Conservation (phyloP, 495 filamentous ascomycete species). For the Oleoguttula mirabilis region DNA sequence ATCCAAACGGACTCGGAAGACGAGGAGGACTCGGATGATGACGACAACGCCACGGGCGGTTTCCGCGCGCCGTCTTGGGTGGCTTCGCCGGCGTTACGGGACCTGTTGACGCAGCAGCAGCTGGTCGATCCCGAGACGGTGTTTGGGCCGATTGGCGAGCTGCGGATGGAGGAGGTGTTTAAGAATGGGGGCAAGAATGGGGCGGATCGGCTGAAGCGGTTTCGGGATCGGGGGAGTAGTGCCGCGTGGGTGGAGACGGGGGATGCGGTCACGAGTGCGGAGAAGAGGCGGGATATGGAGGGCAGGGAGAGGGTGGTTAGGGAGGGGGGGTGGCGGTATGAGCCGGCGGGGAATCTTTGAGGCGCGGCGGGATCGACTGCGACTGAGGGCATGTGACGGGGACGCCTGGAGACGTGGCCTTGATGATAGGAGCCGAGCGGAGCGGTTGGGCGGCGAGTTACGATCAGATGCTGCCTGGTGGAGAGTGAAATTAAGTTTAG, state of each 20-base stretch:
- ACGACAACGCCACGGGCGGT: slow-evolving; percentile 22
- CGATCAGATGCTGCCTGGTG: too few relatives aligned
- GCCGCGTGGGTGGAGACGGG: slow-evolving; percentile 70
- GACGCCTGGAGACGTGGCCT: too few relatives aligned
- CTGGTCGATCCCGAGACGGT: slow-evolving; percentile 71
- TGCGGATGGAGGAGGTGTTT: slow-evolving; percentile 94
- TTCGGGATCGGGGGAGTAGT: slow-evolving; percentile 76
- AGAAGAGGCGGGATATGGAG: slow-evolving; percentile 65
- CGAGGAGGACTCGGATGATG: slow-evolving; percentile 56
- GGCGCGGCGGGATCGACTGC: too few relatives aligned
- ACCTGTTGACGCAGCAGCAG: slow-evolving; percentile 62
- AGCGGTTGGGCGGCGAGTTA: too few relatives aligned
- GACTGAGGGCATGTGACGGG: too few relatives aligned
- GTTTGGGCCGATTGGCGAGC: slow-evolving; percentile 74
- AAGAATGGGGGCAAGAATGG: slow-evolving; percentile 42
- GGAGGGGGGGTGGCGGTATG: slow-evolving; percentile 68
- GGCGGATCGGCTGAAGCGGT: slow-evolving; percentile 71
- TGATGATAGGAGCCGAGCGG: too few relatives aligned
- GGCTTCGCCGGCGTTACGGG: slow-evolving; percentile 63
- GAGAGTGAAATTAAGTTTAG: too few relatives aligned
- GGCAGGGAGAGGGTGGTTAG: slow-evolving; percentile 67
- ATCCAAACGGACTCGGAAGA: slow-evolving; percentile 82
- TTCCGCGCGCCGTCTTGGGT: slow-evolving; percentile 69
- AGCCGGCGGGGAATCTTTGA: too few relatives aligned
- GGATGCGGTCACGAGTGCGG: slow-evolving; percentile 85